These are phyloP conservation scores for Penicillium dipodomyicola DNA, from an alignment of 495 filamentous ascomycete species.

Conservation along the genomic window DNA sequence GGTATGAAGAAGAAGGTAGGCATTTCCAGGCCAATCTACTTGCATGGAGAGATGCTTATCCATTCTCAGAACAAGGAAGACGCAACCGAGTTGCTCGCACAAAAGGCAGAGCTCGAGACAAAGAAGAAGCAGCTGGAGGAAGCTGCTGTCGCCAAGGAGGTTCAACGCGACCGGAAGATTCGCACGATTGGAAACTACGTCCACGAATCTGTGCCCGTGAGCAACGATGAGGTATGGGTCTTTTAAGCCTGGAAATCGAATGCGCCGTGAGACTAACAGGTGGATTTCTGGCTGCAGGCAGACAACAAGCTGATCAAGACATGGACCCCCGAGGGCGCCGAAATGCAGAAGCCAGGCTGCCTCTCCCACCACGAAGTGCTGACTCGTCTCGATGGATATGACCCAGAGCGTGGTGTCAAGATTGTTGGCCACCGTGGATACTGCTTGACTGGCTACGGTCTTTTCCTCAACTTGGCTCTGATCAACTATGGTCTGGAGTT, in stretches of 20 bases:
- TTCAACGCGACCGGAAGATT: conserved; percentile 68
- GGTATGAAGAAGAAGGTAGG: conserved; percentile 93
- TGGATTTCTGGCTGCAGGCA: conserved; percentile 49
- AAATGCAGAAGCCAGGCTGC: conserved; percentile 64
- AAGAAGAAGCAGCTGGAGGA: conserved; percentile 76
- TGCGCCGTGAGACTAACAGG: background rate
- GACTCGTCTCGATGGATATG: conserved; percentile 82
- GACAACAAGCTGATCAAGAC: conserved; percentile 72
- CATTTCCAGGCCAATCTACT: conserved; percentile 21
- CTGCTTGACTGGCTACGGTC: conserved; percentile 82
- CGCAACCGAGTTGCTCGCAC: conserved; percentile 65
- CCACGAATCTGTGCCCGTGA: conserved; percentile 86
- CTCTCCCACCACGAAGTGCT: conserved; percentile 96
- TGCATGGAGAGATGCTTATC: conserved; percentile 6
- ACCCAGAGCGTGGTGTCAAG: conserved; percentile 90
- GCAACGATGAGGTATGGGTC: conserved; percentile 69
- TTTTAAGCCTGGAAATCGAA: background rate
- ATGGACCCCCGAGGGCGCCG: conserved; percentile 75
- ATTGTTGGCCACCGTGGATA: conserved; percentile 95
- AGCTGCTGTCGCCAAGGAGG: conserved; percentile 69
- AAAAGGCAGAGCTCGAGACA: conserved; percentile 74
- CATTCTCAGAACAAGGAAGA: conserved; percentile 72
- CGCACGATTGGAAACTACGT: conserved; percentile 91
- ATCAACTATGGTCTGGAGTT: conserved; percentile 94
- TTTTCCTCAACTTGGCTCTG: conserved; percentile 90